Conservation (phyloP, 352 stramenopile species). For the Thraustochytrium striatum region DNA sequence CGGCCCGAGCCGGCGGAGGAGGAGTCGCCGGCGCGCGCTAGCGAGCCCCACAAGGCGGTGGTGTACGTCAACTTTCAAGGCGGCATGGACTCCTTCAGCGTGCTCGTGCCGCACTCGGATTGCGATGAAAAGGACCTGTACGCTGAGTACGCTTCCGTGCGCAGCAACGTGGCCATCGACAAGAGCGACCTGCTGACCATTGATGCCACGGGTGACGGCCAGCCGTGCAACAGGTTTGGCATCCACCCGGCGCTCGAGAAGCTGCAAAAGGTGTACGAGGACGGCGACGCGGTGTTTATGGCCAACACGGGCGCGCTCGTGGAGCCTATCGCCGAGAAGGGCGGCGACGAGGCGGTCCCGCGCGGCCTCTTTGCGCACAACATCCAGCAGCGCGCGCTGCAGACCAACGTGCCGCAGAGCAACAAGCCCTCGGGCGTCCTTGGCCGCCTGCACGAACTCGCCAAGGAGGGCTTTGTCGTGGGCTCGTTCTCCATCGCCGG, state of each 20-base stretch:
- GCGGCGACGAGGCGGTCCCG: constrained; percentile 54
- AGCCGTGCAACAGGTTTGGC: constrained; percentile 61
- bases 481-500: constrained; percentile 55
- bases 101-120: constrained; percentile 58
- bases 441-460: constrained; percentile 58
- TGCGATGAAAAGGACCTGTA: constrained; percentile 56
- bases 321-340: constrained; percentile 61
- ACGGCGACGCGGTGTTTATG: constrained; percentile 57
- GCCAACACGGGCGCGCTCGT: constrained; percentile 63
- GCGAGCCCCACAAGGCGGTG: constrained; percentile 60
- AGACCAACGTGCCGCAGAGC: constrained; percentile 58
- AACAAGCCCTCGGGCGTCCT: constrained; percentile 59
- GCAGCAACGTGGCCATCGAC: neutral
- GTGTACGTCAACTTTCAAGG: constrained; percentile 61
- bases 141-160: constrained; percentile 54
- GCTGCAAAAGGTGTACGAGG: constrained; percentile 60
- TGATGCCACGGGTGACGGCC: constrained; percentile 43
- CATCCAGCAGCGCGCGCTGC: constrained; percentile 52
- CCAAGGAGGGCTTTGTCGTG: constrained; percentile 48
- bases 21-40: too few relatives aligned
- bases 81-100: constrained; percentile 60
- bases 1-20: neutral
- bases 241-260: constrained; percentile 56
- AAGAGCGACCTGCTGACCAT: neutral
- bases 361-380: constrained; percentile 61